A percentile compares a stretch with the other conserved stretches of the same genome.
These are phyloP conservation scores for Myxozyma geophila DNA, from an alignment of 805 yeast genomes.

Conservation along the genomic window DNA sequence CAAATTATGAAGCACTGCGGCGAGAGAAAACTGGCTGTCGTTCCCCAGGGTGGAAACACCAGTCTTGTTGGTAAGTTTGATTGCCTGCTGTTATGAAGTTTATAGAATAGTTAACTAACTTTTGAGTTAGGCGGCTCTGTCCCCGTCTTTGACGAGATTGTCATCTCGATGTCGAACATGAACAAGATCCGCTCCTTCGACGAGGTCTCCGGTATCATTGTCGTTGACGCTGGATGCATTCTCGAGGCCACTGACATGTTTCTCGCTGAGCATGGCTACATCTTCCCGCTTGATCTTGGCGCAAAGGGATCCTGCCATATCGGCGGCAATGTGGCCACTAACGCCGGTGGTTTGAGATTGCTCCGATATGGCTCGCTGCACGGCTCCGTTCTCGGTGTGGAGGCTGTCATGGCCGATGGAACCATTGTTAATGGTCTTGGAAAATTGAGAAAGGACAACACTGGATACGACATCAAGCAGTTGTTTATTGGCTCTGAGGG, in stretches of 20 bases:
- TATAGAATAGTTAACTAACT: too few relatives aligned
- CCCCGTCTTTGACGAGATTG: constrained; percentile 89
- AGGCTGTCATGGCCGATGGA: constrained; percentile 92
- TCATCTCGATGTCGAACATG: constrained; percentile 69
- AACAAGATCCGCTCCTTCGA: constrained; percentile 85
- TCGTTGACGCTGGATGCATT: constrained; percentile 89
- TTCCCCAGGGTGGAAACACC: constrained; percentile 97
- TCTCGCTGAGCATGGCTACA: constrained; percentile 79
- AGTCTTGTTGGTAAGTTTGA: constrained; percentile 64
- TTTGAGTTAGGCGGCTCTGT: constrained; percentile 77
- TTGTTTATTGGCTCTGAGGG: constrained; percentile 94
- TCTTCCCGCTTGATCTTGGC: constrained; percentile 92
- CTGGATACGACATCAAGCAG: constrained; percentile 93
- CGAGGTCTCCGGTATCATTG: constrained; percentile 77
- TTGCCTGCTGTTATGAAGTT: not conserved
- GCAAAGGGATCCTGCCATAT: constrained; percentile 97
- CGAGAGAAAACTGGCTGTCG: constrained; percentile 75
- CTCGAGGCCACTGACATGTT: constrained; percentile 82
- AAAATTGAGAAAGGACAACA: constrained; percentile 89
- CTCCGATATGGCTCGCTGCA: constrained; percentile 90
- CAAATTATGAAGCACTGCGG: constrained; percentile 79
- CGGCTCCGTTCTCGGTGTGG: constrained; percentile 88
- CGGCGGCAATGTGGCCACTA: constrained; percentile 94
- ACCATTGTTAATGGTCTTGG: constrained; percentile 77
- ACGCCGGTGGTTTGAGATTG: constrained; percentile 92